phyloP scores from a whole-genome alignment of 1,284 basidiomycete species.

The Ganoderma sinense region DNA sequence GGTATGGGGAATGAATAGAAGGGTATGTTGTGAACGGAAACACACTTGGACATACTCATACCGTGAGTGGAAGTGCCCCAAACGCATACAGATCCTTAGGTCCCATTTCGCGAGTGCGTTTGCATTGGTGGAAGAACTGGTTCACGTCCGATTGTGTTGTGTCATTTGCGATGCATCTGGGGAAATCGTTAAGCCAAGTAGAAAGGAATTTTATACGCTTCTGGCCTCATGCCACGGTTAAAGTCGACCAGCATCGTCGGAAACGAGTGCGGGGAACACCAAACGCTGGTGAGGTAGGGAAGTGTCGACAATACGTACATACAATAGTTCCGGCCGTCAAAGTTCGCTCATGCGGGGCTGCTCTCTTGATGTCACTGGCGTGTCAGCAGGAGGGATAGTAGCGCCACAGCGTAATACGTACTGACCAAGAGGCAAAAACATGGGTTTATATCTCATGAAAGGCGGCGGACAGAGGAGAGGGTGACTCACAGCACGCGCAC shows the following conservation, averaged over 20 bases:
- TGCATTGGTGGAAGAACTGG: background rate
- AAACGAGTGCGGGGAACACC: background rate
- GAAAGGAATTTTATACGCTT: background rate
- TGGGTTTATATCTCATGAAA: background rate
- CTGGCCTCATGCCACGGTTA: background rate
- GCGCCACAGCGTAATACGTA: background rate
- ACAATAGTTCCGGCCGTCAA: background rate
- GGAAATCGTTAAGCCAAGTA: background rate
- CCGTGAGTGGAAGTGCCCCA: background rate
- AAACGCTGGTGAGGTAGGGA: background rate
- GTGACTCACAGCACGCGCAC: slow-evolving; percentile 14
- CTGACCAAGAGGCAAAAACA: background rate
- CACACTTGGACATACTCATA: background rate
- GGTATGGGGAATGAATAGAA: background rate
- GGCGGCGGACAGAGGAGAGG: background rate
- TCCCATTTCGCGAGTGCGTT: background rate
- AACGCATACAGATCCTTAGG: background rate
- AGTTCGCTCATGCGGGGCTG: background rate
- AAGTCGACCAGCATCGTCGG: background rate
- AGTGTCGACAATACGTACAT: background rate
- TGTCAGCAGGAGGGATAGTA: background rate
- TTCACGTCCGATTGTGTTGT: background rate
- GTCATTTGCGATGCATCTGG: background rate
- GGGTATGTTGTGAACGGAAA: background rate
- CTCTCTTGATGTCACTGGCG: background rate